A percentile compares a stretch with the other conserved stretches of the same genome.
phyloP scores from a whole-genome alignment of 352 stramenopile genomes.

The Stephanocyclus meneghinianus region DNA sequence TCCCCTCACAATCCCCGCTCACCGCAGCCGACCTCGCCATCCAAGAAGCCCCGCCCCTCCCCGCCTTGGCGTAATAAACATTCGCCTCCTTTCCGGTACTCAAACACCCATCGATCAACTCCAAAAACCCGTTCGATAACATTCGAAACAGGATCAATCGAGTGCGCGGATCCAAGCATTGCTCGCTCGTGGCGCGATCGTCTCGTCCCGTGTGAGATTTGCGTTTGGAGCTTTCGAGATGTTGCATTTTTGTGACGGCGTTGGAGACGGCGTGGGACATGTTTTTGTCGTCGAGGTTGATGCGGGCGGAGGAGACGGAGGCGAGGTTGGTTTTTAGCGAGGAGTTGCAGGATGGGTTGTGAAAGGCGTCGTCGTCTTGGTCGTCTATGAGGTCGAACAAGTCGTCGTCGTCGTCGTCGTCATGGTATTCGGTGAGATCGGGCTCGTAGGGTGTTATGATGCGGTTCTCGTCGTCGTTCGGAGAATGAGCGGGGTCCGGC shows the following conservation, averaged over 20 bases:
- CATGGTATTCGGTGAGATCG: slow-evolving; percentile 9
- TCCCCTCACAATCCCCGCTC: not conserved
- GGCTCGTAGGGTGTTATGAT: not conserved
- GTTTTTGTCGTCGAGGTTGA: slow-evolving; percentile 57
- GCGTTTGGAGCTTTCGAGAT: slow-evolving; percentile 73
- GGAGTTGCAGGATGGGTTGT: slow-evolving; percentile 11
- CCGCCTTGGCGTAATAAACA: slow-evolving; percentile 94
- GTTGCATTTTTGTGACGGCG: slow-evolving; percentile 76
- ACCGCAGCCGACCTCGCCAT: not conserved
- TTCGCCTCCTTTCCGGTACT: slow-evolving; percentile 99
- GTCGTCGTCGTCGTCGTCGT: slow-evolving; percentile 32
- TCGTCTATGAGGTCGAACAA: slow-evolving; percentile 32
- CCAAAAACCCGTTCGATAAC: slow-evolving; percentile 93
- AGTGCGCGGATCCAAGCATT: slow-evolving; percentile 94
- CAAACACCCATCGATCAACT: slow-evolving; percentile 97
- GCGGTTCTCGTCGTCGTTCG: not conserved
- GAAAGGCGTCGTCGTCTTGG: slow-evolving; percentile 19
- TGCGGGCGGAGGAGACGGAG: slow-evolving; percentile 40
- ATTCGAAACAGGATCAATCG: slow-evolving; percentile 99
- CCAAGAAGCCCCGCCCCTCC: slow-evolving; percentile 17
- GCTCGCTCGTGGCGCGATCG: slow-evolving; percentile 96
- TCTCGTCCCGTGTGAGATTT: slow-evolving; percentile 92
- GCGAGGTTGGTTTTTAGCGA: slow-evolving; percentile 3
- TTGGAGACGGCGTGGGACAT: slow-evolving; percentile 76
- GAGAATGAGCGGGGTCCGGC: not conserved